Base-by-base conservation (phyloP, 1,284 basidiomycete species). In the Papiliotrema flavescens region DNA sequence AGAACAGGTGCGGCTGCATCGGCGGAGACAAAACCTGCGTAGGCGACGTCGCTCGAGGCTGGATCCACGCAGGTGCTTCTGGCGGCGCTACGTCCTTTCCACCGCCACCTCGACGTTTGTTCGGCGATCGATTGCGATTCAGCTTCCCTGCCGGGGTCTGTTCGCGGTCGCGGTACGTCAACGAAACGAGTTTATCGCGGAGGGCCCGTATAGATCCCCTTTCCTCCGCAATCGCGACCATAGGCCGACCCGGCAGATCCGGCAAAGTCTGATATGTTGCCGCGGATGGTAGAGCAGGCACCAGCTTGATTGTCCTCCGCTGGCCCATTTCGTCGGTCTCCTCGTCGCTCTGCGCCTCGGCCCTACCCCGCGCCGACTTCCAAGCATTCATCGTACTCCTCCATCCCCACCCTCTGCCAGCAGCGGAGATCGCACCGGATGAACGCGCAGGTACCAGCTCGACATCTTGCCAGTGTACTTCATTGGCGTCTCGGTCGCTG, bases 1-100 rank as follows among this genome's bases (percentile, higher is more conserved):
- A 66, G 54, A 66, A 66, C n/a, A 66, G 45, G 40, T 66, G 59
- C n/a, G 64, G 63, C 42, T 66, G 62, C 23, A 64, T 28, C 2
- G 64, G 64, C 19, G 62, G 64, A 2, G 56, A 59, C 7, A 66
- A 49, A 3, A 57, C 50, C 19, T 53, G 45, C 5, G 58, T 45
- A n/a, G 59, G 55, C 2, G 64, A 62, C 5, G 55, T 51, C 5
- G 61, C 56, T 26, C 64, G 40, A 2, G 62, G 64, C 28, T 49
- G 47, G 35, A 66, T 61, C 62, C 63, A 64, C 35, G 50, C 64
- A 2, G 64, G 62, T 14, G 55, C 45, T 9, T 23, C 41, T 20
- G 57, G 57, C 14, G 51, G 48, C 20, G 37, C 32, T 3, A 37
- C 35, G 11, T 37, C 28, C 28, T 32, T 32, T 32, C 6, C 28